Evolutionary conservation across 805 yeast species (phyloP), one percentile per base, ranked within the genome.

Genomic region (Geotrichum ghanense): DNA sequence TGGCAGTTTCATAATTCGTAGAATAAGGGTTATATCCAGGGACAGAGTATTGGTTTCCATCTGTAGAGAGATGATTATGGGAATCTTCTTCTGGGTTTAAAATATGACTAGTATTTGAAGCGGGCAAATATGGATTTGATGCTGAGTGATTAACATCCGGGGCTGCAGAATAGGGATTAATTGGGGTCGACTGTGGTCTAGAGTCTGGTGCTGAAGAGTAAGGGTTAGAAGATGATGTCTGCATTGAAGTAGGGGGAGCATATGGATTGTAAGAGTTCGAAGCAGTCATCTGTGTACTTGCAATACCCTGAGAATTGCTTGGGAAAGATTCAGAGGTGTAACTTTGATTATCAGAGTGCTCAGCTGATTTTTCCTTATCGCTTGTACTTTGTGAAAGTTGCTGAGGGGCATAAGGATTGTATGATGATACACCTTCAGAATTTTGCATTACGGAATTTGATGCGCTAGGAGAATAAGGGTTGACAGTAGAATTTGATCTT

Each of bases 361-460:
- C n/a, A n/a, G n/a, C n/a, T n/a, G n/a, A n/a, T n/a, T n/a, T n/a
- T n/a, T n/a, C n/a, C 12, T 45, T 37, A 24, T 24, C 40, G 31
- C 44, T 46, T 14, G 39, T 40, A 23, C 26, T 25, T 12, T 26
- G 45, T 14, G 50, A 42, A 14, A 44, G 41, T 5, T 42, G 39
- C n/a, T 22, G 26, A 17, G 48, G 50, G 1, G 46, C 49, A 48
- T 50, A 50, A 7, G 50, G 50, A 25, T 47, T 50, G 20, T 14
- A 26, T 16, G 42, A 23, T 2, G 48, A 10, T 14, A 22, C 21
- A 6, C 21, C 41, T 17, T 4, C 19, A 21, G 46, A 31, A 26
- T 27, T 35, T 6, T 46, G 42, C 3, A 44, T 39, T 26, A 12
- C 41, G 4, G 20, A 20, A 25, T 19, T 10, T 21, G 50, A n/a